Base-by-base conservation (phyloP, 2,329 filamentous ascomycete species). In the Whalleya microplaca region DNA sequence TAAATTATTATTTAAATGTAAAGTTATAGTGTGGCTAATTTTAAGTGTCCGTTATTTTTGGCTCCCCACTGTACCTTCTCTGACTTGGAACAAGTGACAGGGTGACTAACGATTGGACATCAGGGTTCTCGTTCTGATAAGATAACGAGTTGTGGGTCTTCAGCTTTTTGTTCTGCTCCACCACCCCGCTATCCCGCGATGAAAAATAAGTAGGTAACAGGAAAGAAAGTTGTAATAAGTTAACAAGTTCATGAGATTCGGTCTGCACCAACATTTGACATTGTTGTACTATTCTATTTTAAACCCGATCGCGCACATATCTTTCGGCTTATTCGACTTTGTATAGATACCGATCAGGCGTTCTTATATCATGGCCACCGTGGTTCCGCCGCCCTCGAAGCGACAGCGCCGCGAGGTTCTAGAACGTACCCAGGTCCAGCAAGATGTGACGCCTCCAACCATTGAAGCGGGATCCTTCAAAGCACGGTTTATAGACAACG, bases 401-500 rank as follows among this genome's bases (percentile, higher is more conserved):
- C 86, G 92, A 60, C 92, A 96, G 71, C 90, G 88, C 74, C 85
- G 89, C 48, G 91, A 91, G 65, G 83, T 83, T 20, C 81, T 89
- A 41, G 90, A 91, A 65, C 86, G 85, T 68, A 84, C 89, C 7
- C 82, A 86, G 63, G 78, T 85, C 45, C 92, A 96, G 70, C 88
- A 95, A 70, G 87, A 93, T 76, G 83, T 94, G 49, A 78, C 83
- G 42, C 79, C 86, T 20, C 83, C 89, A 48, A 84, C 89, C 0
- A 84, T 86, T 32, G 83, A 89, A 63, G 78, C 86, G 47, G 92
- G 92, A 63, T 92, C 87, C 58, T 86, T 96, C 71, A 89, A 91
- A 73, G 87, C 96, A 46, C 90, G 94, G 64, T 97, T 98, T 75
- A 83, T 92, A 69, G 92, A 98, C 73, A 86, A 90, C 60, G 84